Conservation (phyloP, 306 rosid genomes). For the Dryas alaskensis region DNA sequence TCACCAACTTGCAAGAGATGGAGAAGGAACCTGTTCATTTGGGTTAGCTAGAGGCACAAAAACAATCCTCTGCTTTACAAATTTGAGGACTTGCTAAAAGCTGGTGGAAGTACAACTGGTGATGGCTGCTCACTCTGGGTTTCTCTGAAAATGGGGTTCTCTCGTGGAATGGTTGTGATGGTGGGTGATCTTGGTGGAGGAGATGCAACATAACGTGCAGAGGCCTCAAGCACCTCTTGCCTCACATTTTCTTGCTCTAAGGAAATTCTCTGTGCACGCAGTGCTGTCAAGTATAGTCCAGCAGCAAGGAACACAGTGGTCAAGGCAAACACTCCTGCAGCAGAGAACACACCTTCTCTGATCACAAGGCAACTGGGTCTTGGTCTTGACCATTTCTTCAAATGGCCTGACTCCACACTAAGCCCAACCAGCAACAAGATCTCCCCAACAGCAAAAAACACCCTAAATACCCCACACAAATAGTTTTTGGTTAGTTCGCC, state of each 20-base stretch:
- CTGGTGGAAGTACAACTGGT: slow-evolving; percentile 35
- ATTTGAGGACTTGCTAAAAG: slow-evolving; percentile 42
- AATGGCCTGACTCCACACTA: slow-evolving; percentile 80
- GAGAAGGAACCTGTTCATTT: too few relatives aligned
- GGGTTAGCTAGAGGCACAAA: too few relatives aligned
- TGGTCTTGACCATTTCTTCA: slow-evolving; percentile 68
- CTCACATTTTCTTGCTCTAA: slow-evolving; percentile 46
- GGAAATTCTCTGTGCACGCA: slow-evolving; percentile 55
- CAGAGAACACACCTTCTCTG: slow-evolving; percentile 66
- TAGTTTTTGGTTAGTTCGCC: not conserved
- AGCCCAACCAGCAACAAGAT: slow-evolving; percentile 67
- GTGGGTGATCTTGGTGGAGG: slow-evolving; percentile 78
- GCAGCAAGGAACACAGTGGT: slow-evolving; percentile 70
- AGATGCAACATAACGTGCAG: slow-evolving; percentile 38
- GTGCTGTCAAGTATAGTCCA: slow-evolving; percentile 67
- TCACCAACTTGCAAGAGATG: too few relatives aligned
- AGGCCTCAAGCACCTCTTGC: slow-evolving; percentile 53
- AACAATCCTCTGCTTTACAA: slow-evolving; percentile 15
- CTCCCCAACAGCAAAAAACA: slow-evolving; percentile 84
- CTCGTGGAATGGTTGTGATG: slow-evolving; percentile 51
- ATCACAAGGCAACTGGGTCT: slow-evolving; percentile 48
- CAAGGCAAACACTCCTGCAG: slow-evolving; percentile 70
- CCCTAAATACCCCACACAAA: slow-evolving; percentile 37
- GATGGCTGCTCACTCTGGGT: slow-evolving; percentile 25
- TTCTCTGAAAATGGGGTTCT: slow-evolving; percentile 52